Percentiles rank a stretch among this genome's conserved stretches.
Evolutionary conservation across 371 early-diverging fungal species (phyloP).

Genomic region (Synchytrium microbalum): DNA sequence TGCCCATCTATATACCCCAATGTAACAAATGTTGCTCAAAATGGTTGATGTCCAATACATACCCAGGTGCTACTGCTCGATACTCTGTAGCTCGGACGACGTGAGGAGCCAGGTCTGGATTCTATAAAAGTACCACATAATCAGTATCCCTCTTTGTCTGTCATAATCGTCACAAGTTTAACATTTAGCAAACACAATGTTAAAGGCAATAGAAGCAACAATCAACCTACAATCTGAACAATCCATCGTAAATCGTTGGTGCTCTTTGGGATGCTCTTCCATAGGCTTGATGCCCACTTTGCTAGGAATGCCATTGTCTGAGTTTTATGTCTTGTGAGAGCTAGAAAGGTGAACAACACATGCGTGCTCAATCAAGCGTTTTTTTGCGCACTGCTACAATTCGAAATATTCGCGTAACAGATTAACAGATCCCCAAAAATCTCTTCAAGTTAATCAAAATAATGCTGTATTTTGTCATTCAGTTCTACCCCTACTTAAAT

Average conservation of each 20-base stretch:
- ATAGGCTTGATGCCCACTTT: neutral
- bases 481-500: no score
- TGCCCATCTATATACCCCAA: neutral
- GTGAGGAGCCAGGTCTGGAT: neutral
- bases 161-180: constrained; percentile 1
- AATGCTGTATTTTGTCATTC: no score
- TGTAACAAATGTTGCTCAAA: neutral
- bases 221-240: constrained; percentile 21
- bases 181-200: neutral
- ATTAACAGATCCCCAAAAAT: no score
- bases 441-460: no score
- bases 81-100: neutral
- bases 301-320: neutral
- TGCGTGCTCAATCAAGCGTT: no score
- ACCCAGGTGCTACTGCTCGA: constrained; percentile 8
- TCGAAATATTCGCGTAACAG: no score
- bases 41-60: no score
- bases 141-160: neutral
- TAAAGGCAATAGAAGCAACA: neutral
- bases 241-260: constrained; percentile 30
- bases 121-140: no score
- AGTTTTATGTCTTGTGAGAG: no score
- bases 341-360: no score
- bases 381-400: no score
- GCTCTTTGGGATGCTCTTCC: constrained; percentile 19